Base-by-base conservation (phyloP, 2,329 filamentous ascomycete genomes). In the Colletotrichum sp. region DNA sequence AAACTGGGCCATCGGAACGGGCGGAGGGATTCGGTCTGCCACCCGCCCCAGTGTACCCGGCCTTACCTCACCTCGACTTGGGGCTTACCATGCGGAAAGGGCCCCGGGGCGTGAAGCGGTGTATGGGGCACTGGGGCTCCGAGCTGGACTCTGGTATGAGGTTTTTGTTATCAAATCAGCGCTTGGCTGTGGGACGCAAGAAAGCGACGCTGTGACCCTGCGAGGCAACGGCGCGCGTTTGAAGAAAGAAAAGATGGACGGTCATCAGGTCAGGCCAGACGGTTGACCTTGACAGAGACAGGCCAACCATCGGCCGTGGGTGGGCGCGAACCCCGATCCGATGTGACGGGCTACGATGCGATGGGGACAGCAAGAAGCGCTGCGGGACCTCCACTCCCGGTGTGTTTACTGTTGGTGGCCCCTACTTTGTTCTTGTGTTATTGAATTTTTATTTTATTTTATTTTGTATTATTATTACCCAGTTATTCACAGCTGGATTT, bases 281-380 rank as follows among this genome's bases (percentile, higher is more conserved):
- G 39, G 28, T 36, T 34, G 30, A 24, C 28, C 16, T 21, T n/a
- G 21, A 30, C 30, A 69, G 63, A 44, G 26, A 55, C 39, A 34
- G 28, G 32, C 21, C 57, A 65, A 44, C 21, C 30, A 67, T 70
- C 66, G 66, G 66, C 44, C 34, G 60, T 71, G 59, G 18, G 39
- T 59, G 30, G 72, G 72, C 72, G 66, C 72, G 72, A 74, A 63
- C 39, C 30, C 72, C 72, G 67, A 66, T 74, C 67, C 49, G 59
- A 57, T 63, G 57, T 49, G 60, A 65, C 24, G 67, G 21, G 67
- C 34, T 44, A 39, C 49, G 55, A 55, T 71, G 64, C n/a, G 62
- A 67, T 44, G 52, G 30, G 26, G 24, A 68, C 65, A 24, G 26
- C 36, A 52, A 69, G 28, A 55, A 52, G 36, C 36, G 36, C 36